Evolutionary conservation across 2,329 filamentous ascomycete genomes (phyloP), one percentile per base, ranked within the genome.

Genomic region (Xylaria sp.): DNA sequence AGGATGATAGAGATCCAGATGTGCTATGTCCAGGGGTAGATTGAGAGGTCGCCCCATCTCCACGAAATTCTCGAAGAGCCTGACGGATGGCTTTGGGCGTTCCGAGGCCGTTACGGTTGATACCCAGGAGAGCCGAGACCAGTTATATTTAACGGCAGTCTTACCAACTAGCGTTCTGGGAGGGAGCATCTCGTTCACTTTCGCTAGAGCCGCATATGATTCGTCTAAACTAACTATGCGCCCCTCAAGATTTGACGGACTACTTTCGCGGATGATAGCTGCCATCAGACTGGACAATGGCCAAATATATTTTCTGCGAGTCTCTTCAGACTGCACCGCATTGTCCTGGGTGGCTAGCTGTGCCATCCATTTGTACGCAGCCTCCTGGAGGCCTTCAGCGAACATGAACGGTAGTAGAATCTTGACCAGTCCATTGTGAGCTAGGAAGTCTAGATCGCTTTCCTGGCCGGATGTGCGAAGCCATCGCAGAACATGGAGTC

Each of bases 1-100:
- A 0, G 83, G 83, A 66, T 85, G 83, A 59, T 81, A 75, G 1
- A 86, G 74, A 34, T 79, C 75, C 2, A 86, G 73, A 63, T 85
- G 83, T 0, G 83, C 82, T 37, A 75, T 73, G 54, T 83, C 78
- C 6, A 83, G 68, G 6, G 68, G 67, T 44, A 79, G 69, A 1
- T 70, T 64, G 13, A 79, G 70, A 13, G 73, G 73, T 53, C 76
- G 70, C 19, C 78, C 79, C 3, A 82, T 74, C 47, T 76, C 74
- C 44, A 80, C 74, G 61, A 85, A 84, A 0, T 75, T 71, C 59
- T 85, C 80, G 57, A 83, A 86, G 0, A 82, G 72, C 4, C 72
- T 64, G 18, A 76, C 76, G 0, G 80, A 78, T 0, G 82, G 79
- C 7, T 73, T 73, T 0, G 75, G 72, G 44, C 76, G 73, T 63